Evolutionary conservation across 202 grass and related monocot species (phyloP).

Genomic region (Schoenoplectus tabernaemontani): DNA sequence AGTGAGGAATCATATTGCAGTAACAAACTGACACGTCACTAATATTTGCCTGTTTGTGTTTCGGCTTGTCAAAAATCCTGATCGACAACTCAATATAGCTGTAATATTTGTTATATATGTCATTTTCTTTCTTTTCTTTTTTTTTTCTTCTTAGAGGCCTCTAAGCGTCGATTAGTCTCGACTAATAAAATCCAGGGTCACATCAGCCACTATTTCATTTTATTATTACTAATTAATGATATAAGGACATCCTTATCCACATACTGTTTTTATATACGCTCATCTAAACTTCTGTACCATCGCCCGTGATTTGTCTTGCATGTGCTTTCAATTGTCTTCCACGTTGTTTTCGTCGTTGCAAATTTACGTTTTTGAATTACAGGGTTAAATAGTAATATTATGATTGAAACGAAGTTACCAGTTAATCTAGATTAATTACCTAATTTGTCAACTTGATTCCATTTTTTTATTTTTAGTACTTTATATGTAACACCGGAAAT

Average conservation of each 20-base stretch:
- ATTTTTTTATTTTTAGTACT: too few relatives aligned
- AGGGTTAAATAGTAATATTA: too few relatives aligned
- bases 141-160: background rate
- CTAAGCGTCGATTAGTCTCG: background rate
- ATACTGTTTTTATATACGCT: background rate
- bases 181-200: slow-evolving; percentile 4
- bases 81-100: background rate
- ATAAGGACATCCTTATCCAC: background rate
- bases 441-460: too few relatives aligned
- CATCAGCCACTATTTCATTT: background rate
- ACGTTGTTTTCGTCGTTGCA: background rate
- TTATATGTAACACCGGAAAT: too few relatives aligned
- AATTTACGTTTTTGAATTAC: background rate
- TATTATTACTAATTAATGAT: background rate
- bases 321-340: background rate
- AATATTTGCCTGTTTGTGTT: background rate
- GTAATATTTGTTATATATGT: background rate
- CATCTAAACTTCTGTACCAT: background rate
- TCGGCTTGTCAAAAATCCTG: background rate
- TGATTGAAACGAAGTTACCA: too few relatives aligned
- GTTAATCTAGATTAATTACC: too few relatives aligned
- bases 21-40: background rate
- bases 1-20: background rate
- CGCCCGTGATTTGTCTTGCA: background rate
- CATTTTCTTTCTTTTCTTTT: background rate